phyloP scores from a whole-genome alignment of 2,329 filamentous ascomycete species.

The Penicillium sp. region DNA sequence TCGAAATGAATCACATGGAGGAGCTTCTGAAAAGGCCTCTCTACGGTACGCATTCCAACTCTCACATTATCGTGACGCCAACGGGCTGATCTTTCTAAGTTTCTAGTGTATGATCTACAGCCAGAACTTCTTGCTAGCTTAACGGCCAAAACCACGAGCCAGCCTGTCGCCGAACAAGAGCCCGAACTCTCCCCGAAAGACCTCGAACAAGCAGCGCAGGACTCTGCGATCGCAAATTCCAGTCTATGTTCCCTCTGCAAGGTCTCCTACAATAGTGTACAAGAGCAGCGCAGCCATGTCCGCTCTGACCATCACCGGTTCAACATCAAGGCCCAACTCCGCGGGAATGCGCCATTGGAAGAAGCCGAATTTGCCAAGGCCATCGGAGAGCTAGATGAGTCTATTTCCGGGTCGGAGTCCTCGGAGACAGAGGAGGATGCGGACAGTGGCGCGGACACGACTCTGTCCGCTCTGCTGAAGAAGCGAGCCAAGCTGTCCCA shows the following conservation, averaged over 20 bases:
- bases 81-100: slow-evolving; percentile 44
- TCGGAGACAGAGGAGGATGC: slow-evolving; percentile 63
- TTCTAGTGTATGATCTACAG: slow-evolving; percentile 75
- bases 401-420: slow-evolving; percentile 73
- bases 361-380: slow-evolving; percentile 85
- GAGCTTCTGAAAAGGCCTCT: slow-evolving; percentile 48
- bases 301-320: slow-evolving; percentile 90
- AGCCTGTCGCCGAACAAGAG: slow-evolving; percentile 26
- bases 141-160: slow-evolving; percentile 52
- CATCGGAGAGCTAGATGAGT: slow-evolving; percentile 83
- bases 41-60: slow-evolving; percentile 42
- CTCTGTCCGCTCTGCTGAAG: slow-evolving; percentile 72
- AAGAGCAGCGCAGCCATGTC: slow-evolving; percentile 80
- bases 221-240: slow-evolving; percentile 49
- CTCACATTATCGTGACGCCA: background rate
- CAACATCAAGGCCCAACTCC: slow-evolving; percentile 87
- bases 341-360: slow-evolving; percentile 65
- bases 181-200: slow-evolving; percentile 23
- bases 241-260: slow-evolving; percentile 79
- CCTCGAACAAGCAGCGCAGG: slow-evolving; percentile 36
- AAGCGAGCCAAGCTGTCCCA: slow-evolving; percentile 70
- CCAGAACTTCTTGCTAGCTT: slow-evolving; percentile 67
- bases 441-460: slow-evolving; percentile 44
- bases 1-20: slow-evolving; percentile 27
- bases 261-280: slow-evolving; percentile 65